These are phyloP conservation scores for Xenosphaeropsis pyriputrescens DNA, from an alignment of 2,329 filamentous ascomycete genomes.

Conservation along the genomic window DNA sequence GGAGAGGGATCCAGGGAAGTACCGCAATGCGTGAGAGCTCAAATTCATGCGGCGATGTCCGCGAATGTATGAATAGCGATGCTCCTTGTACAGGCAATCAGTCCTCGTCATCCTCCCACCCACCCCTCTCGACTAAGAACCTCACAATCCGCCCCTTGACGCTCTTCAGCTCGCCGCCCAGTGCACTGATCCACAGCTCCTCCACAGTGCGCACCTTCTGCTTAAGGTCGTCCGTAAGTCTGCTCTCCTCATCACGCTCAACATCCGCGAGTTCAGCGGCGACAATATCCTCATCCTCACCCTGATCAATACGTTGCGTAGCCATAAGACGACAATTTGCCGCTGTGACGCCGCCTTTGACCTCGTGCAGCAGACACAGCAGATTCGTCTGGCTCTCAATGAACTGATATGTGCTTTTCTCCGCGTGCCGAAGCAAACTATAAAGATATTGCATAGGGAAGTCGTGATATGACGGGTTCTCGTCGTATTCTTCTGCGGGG, in stretches of 20 bases:
- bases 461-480: conserved; percentile 68
- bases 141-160: conserved; percentile 62
- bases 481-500: conserved; percentile 62
- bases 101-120: conserved; percentile 57
- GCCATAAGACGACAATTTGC: conserved; percentile 55
- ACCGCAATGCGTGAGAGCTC: too few species aligned
- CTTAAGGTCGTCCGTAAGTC: conserved; percentile 74
- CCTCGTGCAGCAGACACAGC: conserved; percentile 79
- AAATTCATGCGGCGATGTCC: too few species aligned
- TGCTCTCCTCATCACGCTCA: conserved; percentile 49
- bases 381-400: conserved; percentile 91
- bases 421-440: conserved; percentile 68
- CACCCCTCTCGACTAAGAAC: conserved; percentile 63
- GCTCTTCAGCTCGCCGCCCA: conserved; percentile 62
- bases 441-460: conserved; percentile 88
- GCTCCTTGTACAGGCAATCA: not conserved
- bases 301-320: conserved; percentile 33
- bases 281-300: conserved; percentile 24
- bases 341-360: conserved; percentile 63
- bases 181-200: conserved; percentile 75
- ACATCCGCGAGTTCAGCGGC: conserved; percentile 34
- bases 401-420: conserved; percentile 91
- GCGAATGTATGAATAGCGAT: too few species aligned
- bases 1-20: too few species aligned
- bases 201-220: conserved; percentile 87